phyloP scores from a whole-genome alignment of 177 flowering plant species.

The Tripterygium wilfordii region DNA sequence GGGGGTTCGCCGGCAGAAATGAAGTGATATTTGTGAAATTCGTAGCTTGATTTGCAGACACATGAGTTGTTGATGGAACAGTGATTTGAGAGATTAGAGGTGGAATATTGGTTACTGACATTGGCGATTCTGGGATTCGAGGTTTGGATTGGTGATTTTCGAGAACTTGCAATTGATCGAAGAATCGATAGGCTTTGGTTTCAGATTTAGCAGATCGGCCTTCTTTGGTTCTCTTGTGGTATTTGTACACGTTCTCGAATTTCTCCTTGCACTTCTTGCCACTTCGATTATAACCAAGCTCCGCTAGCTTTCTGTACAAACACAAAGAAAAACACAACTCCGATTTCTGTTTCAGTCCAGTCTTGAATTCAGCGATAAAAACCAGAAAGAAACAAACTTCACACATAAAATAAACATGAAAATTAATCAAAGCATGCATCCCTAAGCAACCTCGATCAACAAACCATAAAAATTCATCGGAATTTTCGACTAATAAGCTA shows the following conservation, averaged over 20 bases:
- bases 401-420: slow-evolving; percentile 11
- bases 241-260: slow-evolving; percentile 87
- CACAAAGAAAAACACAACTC: no score
- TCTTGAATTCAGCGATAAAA: slow-evolving; percentile 14
- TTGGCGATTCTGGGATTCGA: neutral
- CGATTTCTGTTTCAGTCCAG: neutral
- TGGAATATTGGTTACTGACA: slow-evolving; percentile 3
- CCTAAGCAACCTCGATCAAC: no score
- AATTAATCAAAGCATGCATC: no score
- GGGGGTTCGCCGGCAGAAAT: slow-evolving; percentile 11
- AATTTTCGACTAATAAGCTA: no score
- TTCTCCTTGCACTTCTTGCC: slow-evolving; percentile 93
- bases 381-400: neutral
- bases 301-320: slow-evolving; percentile 84
- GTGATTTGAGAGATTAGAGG: slow-evolving; percentile 6
- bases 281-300: slow-evolving; percentile 71
- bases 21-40: slow-evolving; percentile 9
- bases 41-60: neutral
- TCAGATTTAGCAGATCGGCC: slow-evolving; percentile 57
- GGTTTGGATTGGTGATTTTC: slow-evolving; percentile 25
- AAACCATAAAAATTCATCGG: no score
- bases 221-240: slow-evolving; percentile 77
- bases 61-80: slow-evolving; percentile 20
- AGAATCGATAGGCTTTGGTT: slow-evolving; percentile 72
- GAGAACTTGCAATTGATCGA: slow-evolving; percentile 71